Evolutionary conservation across 2,329 filamentous ascomycete genomes (phyloP).

Genomic region (Microascus cirrosus): DNA sequence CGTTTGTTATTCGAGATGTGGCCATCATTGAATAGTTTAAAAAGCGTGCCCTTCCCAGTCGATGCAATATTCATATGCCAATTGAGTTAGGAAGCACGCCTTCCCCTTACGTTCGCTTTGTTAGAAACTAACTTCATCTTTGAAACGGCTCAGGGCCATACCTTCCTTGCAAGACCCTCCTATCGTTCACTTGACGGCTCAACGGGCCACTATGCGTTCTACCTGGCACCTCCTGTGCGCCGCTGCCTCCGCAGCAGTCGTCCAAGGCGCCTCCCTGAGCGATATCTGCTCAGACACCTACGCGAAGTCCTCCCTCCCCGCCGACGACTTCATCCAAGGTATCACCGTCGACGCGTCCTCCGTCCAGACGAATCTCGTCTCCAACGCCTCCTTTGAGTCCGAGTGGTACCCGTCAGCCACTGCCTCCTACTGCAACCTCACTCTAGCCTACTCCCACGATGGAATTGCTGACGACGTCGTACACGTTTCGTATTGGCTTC

Average conservation of each 20-base stretch:
- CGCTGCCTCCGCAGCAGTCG: background rate
- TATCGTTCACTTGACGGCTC: background rate
- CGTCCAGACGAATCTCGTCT: slow-evolving; percentile 18
- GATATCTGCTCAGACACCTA: background rate
- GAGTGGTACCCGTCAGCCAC: slow-evolving; percentile 12
- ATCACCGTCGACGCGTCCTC: slow-evolving; percentile 23
- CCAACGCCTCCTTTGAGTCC: slow-evolving; percentile 6
- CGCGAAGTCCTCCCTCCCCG: slow-evolving; percentile 7
- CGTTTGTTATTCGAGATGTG: too few relatives aligned
- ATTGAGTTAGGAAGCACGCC: too few relatives aligned
- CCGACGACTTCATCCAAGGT: slow-evolving; percentile 8
- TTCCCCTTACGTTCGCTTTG: too few relatives aligned
- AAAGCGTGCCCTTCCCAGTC: too few relatives aligned
- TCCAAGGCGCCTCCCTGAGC: background rate
- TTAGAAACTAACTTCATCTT: too few relatives aligned
- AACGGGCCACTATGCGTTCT: background rate
- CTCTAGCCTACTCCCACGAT: slow-evolving; percentile 21
- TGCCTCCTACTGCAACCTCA: slow-evolving; percentile 22
- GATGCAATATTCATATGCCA: too few relatives aligned
- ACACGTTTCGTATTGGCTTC: slow-evolving; percentile 20
- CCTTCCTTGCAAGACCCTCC: background rate
- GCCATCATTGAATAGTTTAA: too few relatives aligned
- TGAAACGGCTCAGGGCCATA: too few relatives aligned
- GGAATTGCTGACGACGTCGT: slow-evolving; percentile 19
- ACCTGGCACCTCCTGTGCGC: background rate